A percentile compares a stretch with the other conserved stretches of the same genome.
Evolutionary conservation across 768 basidiomycete species (phyloP).

Genomic region (Thelephora ganbajun): DNA sequence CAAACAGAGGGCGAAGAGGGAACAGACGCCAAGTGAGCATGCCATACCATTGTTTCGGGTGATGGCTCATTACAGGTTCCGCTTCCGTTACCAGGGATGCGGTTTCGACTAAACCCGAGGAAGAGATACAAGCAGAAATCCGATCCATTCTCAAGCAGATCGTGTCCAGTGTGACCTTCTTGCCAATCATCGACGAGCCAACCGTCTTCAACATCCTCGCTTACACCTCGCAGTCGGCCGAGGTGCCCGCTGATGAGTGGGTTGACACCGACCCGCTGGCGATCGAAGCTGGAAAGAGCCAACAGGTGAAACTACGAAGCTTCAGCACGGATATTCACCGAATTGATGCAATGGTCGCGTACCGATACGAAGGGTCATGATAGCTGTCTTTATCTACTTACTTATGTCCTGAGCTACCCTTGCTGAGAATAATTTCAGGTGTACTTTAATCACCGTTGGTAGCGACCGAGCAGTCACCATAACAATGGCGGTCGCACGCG

Average conservation of each 20-base stretch:
- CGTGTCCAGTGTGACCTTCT: slow-evolving; percentile 89
- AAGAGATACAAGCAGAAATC: slow-evolving; percentile 94
- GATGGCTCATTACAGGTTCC: slow-evolving; percentile 1
- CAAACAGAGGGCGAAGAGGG: slow-evolving; percentile 37
- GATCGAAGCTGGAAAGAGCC: slow-evolving; percentile 87
- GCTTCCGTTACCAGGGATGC: slow-evolving; percentile 23
- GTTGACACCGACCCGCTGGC: slow-evolving; percentile 86
- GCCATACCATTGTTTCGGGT: slow-evolving; percentile 4
- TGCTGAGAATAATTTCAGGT: neutral
- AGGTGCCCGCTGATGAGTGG: slow-evolving; percentile 90
- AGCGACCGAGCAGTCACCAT: neutral
- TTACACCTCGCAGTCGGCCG: slow-evolving; percentile 85
- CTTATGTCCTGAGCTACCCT: neutral
- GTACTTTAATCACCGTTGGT: neutral
- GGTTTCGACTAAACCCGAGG: slow-evolving; percentile 45
- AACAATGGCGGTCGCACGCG: neutral
- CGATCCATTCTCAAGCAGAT: slow-evolving; percentile 97
- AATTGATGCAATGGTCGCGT: slow-evolving; percentile 96
- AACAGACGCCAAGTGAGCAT: slow-evolving; percentile 32
- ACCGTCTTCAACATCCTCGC: slow-evolving; percentile 97
- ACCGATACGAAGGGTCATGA: slow-evolving; percentile 71
- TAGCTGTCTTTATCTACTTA: neutral
- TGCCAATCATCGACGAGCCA: slow-evolving; percentile 89
- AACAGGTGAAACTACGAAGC: slow-evolving; percentile 86
- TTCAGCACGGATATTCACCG: slow-evolving; percentile 98